Base-by-base conservation (phyloP, 208 protist genomes). In the Leishmania braziliensis region DNA sequence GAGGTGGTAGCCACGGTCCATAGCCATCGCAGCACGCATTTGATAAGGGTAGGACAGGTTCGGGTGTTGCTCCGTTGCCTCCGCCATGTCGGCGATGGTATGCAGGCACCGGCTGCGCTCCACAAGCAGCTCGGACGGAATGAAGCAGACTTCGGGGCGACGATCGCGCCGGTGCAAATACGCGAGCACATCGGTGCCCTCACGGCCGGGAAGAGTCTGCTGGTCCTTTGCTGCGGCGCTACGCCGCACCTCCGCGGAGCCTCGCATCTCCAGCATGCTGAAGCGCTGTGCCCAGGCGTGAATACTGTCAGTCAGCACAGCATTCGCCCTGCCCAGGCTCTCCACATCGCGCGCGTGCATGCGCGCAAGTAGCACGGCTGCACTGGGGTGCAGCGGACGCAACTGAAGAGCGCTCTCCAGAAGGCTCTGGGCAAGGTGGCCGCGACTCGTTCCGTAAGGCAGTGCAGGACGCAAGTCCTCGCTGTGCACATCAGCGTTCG, bases 11-110 rank as follows among this genome's bases (percentile, higher is more conserved):
- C 89, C 89, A 20, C 81, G 68, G 78, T 92, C 89, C 88, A 92
- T 92, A 36, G 73, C 75, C 81, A 86, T 83, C 29, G 88, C 88
- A 4, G 88, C 88, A 56, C 88, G 85, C 70, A 89, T 79, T 63
- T 84, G 85, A 48, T 88, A 88, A 0, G 87, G 87, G 76, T 88
- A 83, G 6, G 87, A 88, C 39, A 88, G 69, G n/a, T 48, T 75
- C 5, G 85, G 88, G 68, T 88, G 68, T 58, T 83, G 77, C 56
- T 75, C 65, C n/a, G 81, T 86, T 5, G 87, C 84, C 70, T 81
- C 84, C 20, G 73, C 78, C 0, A 88, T 68, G 74, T 89, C 87
- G 5, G 68, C 74, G 10, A 82, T 68, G 29, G 56, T 73, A 54
- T 69, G 58, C 62, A 83, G 77, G 46, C 78, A 84, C 58, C 80